Evolutionary conservation across 2,329 filamentous ascomycete genomes (phyloP).

Genomic region (Penicillium sclerotiorum): DNA sequence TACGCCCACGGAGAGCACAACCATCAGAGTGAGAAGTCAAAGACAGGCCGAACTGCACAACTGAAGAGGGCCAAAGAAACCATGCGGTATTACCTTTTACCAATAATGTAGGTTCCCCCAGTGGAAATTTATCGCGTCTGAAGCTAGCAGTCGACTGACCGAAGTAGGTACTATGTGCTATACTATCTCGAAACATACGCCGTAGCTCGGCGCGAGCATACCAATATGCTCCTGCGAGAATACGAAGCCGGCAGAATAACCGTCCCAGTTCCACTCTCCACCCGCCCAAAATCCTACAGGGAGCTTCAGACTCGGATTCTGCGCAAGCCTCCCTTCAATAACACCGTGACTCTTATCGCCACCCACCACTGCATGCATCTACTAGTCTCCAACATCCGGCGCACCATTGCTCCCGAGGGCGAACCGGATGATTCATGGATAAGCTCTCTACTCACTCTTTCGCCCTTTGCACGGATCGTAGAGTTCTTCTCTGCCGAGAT

Average conservation of each 20-base stretch:
- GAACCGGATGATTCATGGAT: conserved; percentile 43
- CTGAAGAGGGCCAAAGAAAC: conserved; percentile 36
- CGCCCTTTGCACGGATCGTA: conserved; percentile 42
- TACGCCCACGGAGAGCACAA: conserved; percentile 37
- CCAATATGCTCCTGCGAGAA: conserved; percentile 39
- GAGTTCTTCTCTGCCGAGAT: conserved; percentile 50
- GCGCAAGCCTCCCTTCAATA: conserved; percentile 43
- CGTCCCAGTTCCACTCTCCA: conserved; percentile 37
- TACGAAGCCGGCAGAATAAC: conserved; percentile 42
- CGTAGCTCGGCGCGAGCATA: conserved; percentile 40
- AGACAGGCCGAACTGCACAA: conserved; percentile 35
- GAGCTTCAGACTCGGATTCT: conserved; percentile 42
- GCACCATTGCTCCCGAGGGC: conserved; percentile 39
- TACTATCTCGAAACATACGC: conserved; percentile 47
- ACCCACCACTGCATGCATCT: conserved; percentile 47
- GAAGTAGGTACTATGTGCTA: conserved; percentile 42
- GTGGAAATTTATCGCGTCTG: too few species aligned
- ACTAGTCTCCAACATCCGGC: conserved; percentile 42
- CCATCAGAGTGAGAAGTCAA: conserved; percentile 26
- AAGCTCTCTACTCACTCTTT: conserved; percentile 43
- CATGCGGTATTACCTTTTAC: conserved; percentile 44
- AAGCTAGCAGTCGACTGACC: conserved; percentile 3
- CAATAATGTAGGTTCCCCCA: conserved; percentile 39
- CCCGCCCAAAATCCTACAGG: conserved; percentile 40
- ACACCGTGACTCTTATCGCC: conserved; percentile 42